Evolutionary conservation across 441 rosid genomes (phyloP), one percentile per base, ranked within the genome.

Genomic region (Gossypium armourianum): DNA sequence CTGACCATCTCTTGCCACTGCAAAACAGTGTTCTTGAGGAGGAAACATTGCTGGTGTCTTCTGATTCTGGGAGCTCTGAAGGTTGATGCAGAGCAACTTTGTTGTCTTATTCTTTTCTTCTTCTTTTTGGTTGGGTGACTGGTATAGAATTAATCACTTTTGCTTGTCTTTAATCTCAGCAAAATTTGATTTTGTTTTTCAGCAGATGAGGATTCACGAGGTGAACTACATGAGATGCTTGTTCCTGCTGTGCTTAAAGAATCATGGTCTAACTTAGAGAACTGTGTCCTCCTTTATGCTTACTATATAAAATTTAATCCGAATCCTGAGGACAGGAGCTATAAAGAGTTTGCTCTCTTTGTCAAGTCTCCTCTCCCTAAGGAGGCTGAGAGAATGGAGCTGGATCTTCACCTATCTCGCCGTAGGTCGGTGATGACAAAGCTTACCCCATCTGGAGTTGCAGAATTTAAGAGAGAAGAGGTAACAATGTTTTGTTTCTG

Each of bases 381-480:
- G 67, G 98, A 94, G 80, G 97, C 92, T 74, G 90, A 83, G 83
- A 75, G 72, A 78, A 76, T 94, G 88, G 84, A 88, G 62, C 68
- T 90, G 17, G 92, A 91, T 65, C 97, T 94, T 76, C 98, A 94
- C 81, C 88, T 94, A 79, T 92, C 96, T 74, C 90, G 73, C 75
- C 86, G 92, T 72, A 85, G 98, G 83, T 83, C 82, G 77, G 97
- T 94, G 70, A 59, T 57, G 77, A 84, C 91, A 62, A 83, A 80
- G 82, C 82, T 94, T 79, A 77, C 87, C 62, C 87, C 88, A 62
- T 80, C 80, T 8, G 86, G 86, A 29, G 59, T 71, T 53, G 68
- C 69, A 58, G 61, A 57, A 62, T 94, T 91, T 77, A 28, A 79
- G 58, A 75, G 77, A 62, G 82, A 85, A 65, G 90, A 90, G 97